These are phyloP conservation scores for Paralagenidium karlingii DNA, from an alignment of 352 stramenopile genomes.

Conservation along the genomic window DNA sequence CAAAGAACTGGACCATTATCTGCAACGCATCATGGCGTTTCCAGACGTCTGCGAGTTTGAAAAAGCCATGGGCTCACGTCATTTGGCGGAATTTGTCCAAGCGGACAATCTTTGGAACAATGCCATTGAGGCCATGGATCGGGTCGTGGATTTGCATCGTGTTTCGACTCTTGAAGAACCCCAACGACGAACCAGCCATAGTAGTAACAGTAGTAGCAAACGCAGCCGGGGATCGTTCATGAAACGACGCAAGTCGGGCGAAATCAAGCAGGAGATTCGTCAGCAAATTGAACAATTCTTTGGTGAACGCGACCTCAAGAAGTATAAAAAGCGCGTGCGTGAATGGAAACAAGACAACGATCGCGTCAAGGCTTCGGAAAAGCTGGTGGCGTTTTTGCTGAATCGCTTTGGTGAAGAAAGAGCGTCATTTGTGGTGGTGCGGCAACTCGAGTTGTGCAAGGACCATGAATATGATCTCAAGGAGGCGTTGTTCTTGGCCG, in stretches of 20 bases:
- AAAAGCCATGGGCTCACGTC: conserved; percentile 25
- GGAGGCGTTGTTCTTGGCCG: conserved; percentile 19
- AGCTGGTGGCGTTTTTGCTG: conserved; percentile 37
- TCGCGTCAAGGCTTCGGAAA: conserved; percentile 18
- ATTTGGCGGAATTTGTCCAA: conserved; percentile 50
- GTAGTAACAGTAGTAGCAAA: no score
- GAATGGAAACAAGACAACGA: conserved; percentile 66
- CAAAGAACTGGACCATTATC: conserved; percentile 72
- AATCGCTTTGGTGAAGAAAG: conserved; percentile 43
- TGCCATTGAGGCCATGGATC: conserved; percentile 22
- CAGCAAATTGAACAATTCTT: conserved; percentile 32
- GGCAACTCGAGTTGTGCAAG: conserved; percentile 38
- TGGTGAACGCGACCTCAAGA: conserved; percentile 37
- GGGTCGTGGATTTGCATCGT: conserved; percentile 8
- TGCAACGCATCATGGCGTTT: conserved; percentile 72
- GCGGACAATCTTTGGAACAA: conserved; percentile 14
- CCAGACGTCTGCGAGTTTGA: conserved; percentile 50
- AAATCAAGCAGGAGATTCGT: conserved; percentile 37
- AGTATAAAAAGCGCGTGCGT: conserved; percentile 54
- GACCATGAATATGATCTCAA: conserved; percentile 51
- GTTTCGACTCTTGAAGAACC: conserved; percentile 7
- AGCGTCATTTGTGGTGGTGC: conserved; percentile 33
- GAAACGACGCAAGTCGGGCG: neutral
- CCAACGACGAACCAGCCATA: no score
- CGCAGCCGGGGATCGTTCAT: neutral